Evolutionary conservation across 495 filamentous ascomycete species (phyloP), one percentile per base, ranked within the genome.

Genomic region (Penicillium lividum): DNA sequence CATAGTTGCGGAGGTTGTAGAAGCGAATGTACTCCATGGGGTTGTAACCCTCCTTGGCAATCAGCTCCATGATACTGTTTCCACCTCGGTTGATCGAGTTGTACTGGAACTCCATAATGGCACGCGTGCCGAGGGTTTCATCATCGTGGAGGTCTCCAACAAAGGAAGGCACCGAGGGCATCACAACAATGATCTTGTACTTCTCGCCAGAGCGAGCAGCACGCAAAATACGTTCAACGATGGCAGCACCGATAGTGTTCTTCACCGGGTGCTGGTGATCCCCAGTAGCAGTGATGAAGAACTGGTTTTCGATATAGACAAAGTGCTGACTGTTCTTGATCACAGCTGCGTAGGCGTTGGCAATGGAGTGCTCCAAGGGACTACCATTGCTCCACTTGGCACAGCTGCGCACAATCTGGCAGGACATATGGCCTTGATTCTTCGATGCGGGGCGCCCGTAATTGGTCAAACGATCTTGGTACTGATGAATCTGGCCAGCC

Each of bases 21-120:
- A 97, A 98, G 29, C 89, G 83, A 64, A 98, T 95, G 73, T 96
- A 97, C 13, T 89, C 79, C 67, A 84, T 84, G 0, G 86, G 84
- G 56, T 92, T 81, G 53, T 90, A 82, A 0, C 92, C 93, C 38
- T 82, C 83, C 60, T 84, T 84, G 50, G 81, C 79, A 54, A 96
- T 82, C 22, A 79, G 69, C 72, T 96, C 92, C 76, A 95, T 88
- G 60, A 97, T 97, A 63, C 87, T 91, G 73, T 88, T 77, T 3
- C 91, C 91, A 33, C 90, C 90, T n/a, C 94, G 85, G 72, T 87
- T 93, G 75, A 98, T 97, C 45, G 84, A 87, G 67, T 89, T 81
- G 72, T 97, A 93, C 68, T 93, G 91, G 76, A 90, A 97, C 70
- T 97, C 91, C 91, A 98, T 97, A 70, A 98, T 97, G 0, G 93